These are phyloP conservation scores for Solanum piurae DNA, from an alignment of 257 asterid species.

Conservation along the genomic window DNA sequence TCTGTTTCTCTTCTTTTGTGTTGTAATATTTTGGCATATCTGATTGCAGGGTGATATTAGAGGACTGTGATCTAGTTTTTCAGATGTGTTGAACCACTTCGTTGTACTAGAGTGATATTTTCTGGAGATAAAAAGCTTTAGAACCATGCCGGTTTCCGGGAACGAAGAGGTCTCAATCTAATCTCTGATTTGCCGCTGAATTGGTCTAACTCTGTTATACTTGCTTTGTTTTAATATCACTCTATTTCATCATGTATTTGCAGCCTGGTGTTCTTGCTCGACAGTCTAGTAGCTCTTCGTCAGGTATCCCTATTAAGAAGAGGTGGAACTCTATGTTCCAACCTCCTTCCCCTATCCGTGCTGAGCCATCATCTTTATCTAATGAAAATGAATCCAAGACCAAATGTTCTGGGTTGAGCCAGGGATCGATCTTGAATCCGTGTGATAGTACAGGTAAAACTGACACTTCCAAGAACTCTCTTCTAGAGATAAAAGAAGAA, in stretches of 20 bases:
- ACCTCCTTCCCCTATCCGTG: constrained; percentile 38
- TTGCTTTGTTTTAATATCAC: neutral
- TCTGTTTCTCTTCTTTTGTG: neutral
- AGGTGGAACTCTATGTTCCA: constrained; percentile 49
- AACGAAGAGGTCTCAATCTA: constrained; percentile 6
- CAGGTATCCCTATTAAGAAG: constrained; percentile 74
- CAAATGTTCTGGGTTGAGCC: constrained; percentile 10
- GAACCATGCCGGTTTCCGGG: constrained; percentile 6
- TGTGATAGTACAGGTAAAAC: constrained; percentile 15
- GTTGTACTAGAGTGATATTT: neutral
- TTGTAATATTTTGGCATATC: neutral
- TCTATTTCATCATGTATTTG: constrained; percentile 5
- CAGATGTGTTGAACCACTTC: constrained; percentile 6
- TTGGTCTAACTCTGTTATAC: neutral
- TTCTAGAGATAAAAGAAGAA: constrained; percentile 23
- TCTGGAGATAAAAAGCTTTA: neutral
- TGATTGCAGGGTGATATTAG: neutral
- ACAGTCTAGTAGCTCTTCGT: constrained; percentile 33
- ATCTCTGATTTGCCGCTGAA: neutral
- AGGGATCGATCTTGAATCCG: neutral
- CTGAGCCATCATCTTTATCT: constrained; percentile 15
- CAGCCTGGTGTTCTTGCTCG: constrained; percentile 43
- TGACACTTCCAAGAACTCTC: constrained; percentile 23
- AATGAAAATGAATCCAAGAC: constrained; percentile 19
- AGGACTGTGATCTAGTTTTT: neutral